Base-by-base conservation (phyloP, 2,329 filamentous ascomycete genomes). In the Aureobasidium lini region DNA sequence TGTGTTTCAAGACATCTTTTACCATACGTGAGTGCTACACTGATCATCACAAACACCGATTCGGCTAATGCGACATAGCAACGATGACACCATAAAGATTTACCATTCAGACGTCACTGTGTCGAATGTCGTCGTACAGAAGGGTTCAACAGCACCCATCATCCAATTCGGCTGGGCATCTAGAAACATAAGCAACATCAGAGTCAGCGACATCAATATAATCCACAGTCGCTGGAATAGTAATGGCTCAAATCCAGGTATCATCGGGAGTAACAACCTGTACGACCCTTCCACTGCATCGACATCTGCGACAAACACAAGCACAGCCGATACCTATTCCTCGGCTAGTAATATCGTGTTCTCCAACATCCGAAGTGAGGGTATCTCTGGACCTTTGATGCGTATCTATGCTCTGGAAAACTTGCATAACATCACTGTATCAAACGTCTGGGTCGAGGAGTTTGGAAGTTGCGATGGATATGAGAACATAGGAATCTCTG, bases 221-320 rank as follows among this genome's bases (percentile, higher is more conserved):
- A 44, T 56, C 6, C 52, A 56, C 52, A 56, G 52, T 15, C 52
- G 52, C 23, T 56, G 52, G 52, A 56, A 56, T 16, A 56, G 52
- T 29, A 56, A 56, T 37, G 29, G 29, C 10, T 56, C 52, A 11
- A 56, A 56, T 11, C 52, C 52, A 37, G 52, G 52, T 13, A 10
- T 56, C n/a, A 46, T 56, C 6, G 52, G 52, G 1, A 44, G 37
- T 9, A 56, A 56, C 42, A 56, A 56, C 7, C 7, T 56, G 3
- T 56, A 56, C 11, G 52, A 56, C 16, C 52, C 52, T 1, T 46
- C 52, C 3, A 37, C 52, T 1, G 5, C 29, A 9, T 56, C 40
- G 6, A 56, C 52, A 11, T 44, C 52, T 34, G 52, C 52, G 9
- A 15, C n/a, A 10, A 56, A 56, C 40, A 23, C 11, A n/a, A 56